These are phyloP conservation scores for Calonectria naviculata DNA, from an alignment of 2,329 filamentous ascomycete species.

Conservation along the genomic window DNA sequence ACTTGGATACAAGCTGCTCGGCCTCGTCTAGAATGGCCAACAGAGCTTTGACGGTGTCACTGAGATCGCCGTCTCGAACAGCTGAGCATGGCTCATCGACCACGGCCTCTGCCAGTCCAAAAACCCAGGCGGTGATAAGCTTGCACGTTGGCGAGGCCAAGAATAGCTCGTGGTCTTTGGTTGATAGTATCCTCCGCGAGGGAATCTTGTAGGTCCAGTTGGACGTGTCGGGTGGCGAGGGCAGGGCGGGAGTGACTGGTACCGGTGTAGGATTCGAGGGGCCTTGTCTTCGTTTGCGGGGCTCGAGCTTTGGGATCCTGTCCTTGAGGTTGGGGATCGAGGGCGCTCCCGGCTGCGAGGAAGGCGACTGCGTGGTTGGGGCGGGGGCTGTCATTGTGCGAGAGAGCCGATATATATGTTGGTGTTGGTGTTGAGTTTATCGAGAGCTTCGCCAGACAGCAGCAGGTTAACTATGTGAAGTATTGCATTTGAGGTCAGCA, in stretches of 20 bases:
- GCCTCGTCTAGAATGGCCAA: constrained; percentile 77
- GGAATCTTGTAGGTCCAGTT: constrained; percentile 74
- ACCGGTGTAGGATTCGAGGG: constrained; percentile 69
- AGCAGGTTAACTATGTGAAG: background rate
- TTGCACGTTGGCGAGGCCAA: constrained; percentile 79
- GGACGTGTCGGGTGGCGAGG: constrained; percentile 72
- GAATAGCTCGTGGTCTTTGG: constrained; percentile 84
- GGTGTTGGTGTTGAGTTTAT: constrained; percentile 7
- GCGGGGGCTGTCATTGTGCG: constrained; percentile 40
- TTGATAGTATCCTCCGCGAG: constrained; percentile 82
- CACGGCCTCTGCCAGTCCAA: constrained; percentile 86
- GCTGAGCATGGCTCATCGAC: constrained; percentile 75
- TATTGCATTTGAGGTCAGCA: background rate
- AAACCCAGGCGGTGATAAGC: constrained; percentile 86
- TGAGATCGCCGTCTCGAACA: constrained; percentile 65
- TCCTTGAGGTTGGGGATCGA: constrained; percentile 55
- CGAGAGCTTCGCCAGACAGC: background rate
- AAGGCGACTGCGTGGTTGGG: constrained; percentile 18
- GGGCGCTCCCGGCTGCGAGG: constrained; percentile 25
- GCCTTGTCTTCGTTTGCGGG: constrained; percentile 66
- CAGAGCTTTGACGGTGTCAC: constrained; percentile 71
- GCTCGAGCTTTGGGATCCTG: constrained; percentile 74
- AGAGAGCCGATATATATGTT: background rate
- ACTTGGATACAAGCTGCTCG: constrained; percentile 72
- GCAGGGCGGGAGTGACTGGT: constrained; percentile 80